Conservation (phyloP, 306 rosid species). For the Prunus mongolica region DNA sequence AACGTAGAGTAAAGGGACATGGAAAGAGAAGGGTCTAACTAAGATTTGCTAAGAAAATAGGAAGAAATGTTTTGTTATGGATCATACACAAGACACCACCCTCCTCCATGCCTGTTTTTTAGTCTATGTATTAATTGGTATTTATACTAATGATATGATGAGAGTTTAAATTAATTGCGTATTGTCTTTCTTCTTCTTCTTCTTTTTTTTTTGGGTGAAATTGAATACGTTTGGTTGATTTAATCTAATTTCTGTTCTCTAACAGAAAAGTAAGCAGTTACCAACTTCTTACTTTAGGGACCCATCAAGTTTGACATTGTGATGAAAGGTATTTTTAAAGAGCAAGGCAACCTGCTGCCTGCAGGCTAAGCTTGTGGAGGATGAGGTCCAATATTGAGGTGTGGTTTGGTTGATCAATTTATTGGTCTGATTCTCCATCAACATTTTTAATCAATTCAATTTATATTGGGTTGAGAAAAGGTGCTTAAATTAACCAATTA, state of each 20-base stretch:
- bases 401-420: background rate
- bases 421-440: too few relatives aligned
- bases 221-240: background rate
- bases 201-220: background rate
- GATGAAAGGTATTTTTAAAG: slow-evolving; percentile 21
- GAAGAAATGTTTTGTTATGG: slow-evolving; percentile 27
- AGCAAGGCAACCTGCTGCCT: slow-evolving; percentile 4
- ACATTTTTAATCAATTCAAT: background rate
- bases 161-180: background rate
- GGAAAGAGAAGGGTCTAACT: slow-evolving; percentile 46
- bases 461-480: background rate
- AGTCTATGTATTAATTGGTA: background rate
- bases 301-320: slow-evolving; percentile 38
- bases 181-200: background rate
- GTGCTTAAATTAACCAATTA: background rate
- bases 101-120: background rate
- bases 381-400: background rate
- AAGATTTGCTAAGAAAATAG: slow-evolving; percentile 41
- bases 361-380: background rate
- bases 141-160: background rate
- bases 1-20: slow-evolving; percentile 23
- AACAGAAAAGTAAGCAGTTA: slow-evolving; percentile 35
- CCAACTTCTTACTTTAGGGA: slow-evolving; percentile 51
- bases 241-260: slow-evolving; percentile 3
- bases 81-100: slow-evolving; percentile 48